These are phyloP conservation scores for Rosa multiflora DNA, from an alignment of 306 rosid species.

Conservation along the genomic window DNA sequence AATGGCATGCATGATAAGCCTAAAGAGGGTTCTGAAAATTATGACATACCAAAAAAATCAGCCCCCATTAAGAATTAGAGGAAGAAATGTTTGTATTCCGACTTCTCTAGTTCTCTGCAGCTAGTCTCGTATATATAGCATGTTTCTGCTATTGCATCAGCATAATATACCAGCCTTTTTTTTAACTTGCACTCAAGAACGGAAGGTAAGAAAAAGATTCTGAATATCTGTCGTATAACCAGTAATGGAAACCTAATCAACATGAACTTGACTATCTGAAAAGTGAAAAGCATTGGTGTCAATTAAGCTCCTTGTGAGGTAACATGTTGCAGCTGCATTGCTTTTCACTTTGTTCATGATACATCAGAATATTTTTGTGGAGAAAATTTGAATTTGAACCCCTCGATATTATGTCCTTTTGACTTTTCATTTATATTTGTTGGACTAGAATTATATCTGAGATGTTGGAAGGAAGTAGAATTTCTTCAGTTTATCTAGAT, in stretches of 20 bases:
- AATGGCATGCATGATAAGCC: neutral
- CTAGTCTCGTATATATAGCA: neutral
- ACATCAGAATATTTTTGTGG: too few species aligned
- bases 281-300: neutral
- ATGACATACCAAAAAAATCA: neutral
- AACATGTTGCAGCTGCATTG: too few species aligned
- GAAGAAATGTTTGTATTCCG: neutral
- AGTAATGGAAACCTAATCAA: conserved; percentile 27
- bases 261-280: neutral
- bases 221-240: conserved; percentile 5
- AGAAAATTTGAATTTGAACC: too few species aligned
- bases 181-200: neutral
- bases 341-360: too few species aligned
- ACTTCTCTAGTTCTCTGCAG: neutral
- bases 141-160: neutral
- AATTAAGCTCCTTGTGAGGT: too few species aligned
- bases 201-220: neutral
- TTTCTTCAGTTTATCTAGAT: too few species aligned
- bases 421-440: too few species aligned
- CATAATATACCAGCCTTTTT: neutral
- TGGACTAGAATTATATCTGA: too few species aligned
- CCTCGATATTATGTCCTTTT: too few species aligned
- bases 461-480: too few species aligned
- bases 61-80: neutral
- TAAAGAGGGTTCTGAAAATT: neutral